A percentile compares a stretch with the other conserved stretches of the same genome.
phyloP scores from a whole-genome alignment of 106 monocot species.

The Apostasia shenzhenica region DNA sequence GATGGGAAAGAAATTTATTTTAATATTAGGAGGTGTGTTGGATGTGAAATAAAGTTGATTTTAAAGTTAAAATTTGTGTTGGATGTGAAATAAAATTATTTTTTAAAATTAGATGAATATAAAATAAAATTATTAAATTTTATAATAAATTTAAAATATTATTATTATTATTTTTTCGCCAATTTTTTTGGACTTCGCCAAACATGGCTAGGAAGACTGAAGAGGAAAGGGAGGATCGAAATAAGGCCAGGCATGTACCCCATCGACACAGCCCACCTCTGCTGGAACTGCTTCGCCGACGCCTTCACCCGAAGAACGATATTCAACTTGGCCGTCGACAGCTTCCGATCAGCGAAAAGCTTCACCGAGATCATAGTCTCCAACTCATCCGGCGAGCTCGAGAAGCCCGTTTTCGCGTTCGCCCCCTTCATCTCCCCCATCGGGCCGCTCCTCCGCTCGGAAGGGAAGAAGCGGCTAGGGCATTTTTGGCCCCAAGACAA shows the following conservation, averaged over 20 bases:
- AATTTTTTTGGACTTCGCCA: no score
- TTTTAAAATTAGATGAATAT: no score
- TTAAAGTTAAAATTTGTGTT: no score
- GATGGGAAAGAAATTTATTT: no score
- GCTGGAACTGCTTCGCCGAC: constrained; percentile 19
- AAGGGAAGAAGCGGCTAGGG: not conserved
- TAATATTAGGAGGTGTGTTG: no score
- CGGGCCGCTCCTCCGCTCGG: constrained; percentile 10
- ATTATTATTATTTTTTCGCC: not conserved
- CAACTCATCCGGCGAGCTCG: constrained; percentile 28
- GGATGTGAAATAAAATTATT: no score
- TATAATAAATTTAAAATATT: not conserved
- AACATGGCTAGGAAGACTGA: not conserved
- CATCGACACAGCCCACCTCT: constrained; percentile 1
- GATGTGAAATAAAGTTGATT: no score
- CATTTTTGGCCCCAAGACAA: constrained; percentile 25
- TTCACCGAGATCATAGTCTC: constrained; percentile 22
- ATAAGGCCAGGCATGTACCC: constrained; percentile 3
- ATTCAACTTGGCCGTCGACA: constrained; percentile 1
- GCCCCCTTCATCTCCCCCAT: constrained; percentile 17
- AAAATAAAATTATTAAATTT: not conserved
- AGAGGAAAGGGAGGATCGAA: constrained; percentile 4
- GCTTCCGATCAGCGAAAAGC: no score
- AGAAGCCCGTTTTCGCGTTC: constrained; percentile 9
- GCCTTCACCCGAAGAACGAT: not conserved